Conservation (phyloP, 352 stramenopile genomes). For the Globisporangium middletonii region DNA sequence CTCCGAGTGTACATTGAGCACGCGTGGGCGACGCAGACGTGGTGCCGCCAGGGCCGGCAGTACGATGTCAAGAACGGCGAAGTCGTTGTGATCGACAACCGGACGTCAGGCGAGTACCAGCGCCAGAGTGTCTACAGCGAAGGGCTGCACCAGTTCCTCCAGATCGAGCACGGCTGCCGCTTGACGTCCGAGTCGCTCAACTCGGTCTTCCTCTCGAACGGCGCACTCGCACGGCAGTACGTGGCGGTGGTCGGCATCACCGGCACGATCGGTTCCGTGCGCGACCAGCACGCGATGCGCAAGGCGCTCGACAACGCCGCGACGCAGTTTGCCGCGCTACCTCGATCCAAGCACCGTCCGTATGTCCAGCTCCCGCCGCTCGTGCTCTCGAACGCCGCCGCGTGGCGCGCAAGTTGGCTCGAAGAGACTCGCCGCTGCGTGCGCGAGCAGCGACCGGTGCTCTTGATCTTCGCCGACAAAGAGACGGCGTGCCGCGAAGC, state of each 20-base stretch:
- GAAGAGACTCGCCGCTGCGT: neutral
- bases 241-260: neutral
- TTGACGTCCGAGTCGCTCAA: slow-evolving; percentile 2
- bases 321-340: neutral
- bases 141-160: slow-evolving; percentile 1
- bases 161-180: neutral
- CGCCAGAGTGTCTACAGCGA: neutral
- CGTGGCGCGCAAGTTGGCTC: neutral
- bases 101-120: slow-evolving; percentile 1
- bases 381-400: neutral
- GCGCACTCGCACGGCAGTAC: neutral
- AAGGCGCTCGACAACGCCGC: neutral
- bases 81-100: slow-evolving; percentile 2
- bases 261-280: neutral
- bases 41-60: neutral
- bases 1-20: slow-evolving; percentile 1
- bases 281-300: neutral
- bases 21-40: neutral
- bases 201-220: slow-evolving; percentile 4
- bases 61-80: neutral
- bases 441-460: neutral
- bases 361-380: neutral
- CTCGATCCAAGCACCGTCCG: neutral
- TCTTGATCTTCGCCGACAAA: neutral
- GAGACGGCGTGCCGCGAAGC: neutral